Conservation (phyloP, 2,329 filamentous ascomycete species). For the Trichoderma semiorbis region DNA sequence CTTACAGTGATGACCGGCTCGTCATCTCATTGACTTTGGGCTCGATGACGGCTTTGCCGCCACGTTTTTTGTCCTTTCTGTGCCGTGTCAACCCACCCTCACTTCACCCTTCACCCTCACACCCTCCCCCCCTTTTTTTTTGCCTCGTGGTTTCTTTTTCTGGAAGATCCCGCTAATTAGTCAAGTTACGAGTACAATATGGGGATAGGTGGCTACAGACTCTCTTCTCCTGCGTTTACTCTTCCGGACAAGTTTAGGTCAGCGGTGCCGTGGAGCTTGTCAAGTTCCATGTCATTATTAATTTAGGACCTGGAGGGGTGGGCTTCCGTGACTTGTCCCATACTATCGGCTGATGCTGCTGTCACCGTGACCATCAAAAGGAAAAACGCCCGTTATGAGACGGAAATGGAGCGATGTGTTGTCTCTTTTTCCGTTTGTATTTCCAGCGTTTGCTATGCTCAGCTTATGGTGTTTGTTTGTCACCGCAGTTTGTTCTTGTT, state of each 20-base stretch:
- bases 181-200: neutral
- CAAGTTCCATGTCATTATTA: neutral
- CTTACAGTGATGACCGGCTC: neutral
- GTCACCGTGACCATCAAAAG: neutral
- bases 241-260: neutral
- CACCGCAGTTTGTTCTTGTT: neutral
- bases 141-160: neutral
- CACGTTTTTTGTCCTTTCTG: neutral
- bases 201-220: neutral
- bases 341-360: neutral
- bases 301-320: neutral
- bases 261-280: neutral
- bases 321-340: neutral
- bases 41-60: neutral
- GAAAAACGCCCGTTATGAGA: neutral
- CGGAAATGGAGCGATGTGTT: neutral
- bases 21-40: neutral
- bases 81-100: neutral
- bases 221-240: neutral
- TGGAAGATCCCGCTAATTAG: neutral
- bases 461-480: constrained; percentile 3
- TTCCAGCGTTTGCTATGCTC: constrained; percentile 2
- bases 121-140: neutral
- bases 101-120: neutral
- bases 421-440: neutral